Percentiles rank a stretch among this genome's conserved stretches.
Conservation (phyloP, 2,329 filamentous ascomycete species). For the Colletotrichum sansevieriae region DNA sequence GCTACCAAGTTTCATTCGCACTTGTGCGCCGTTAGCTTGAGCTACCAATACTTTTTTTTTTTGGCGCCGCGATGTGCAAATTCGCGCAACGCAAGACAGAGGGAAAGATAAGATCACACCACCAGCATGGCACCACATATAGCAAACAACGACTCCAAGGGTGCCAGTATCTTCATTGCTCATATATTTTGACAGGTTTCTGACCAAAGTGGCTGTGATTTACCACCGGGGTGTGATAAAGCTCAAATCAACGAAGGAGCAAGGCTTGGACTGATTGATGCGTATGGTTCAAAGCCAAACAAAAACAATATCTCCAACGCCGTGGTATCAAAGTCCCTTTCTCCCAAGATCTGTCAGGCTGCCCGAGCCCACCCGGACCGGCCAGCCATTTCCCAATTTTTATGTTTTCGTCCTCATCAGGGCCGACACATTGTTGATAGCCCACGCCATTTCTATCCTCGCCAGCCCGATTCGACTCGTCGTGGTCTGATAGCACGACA, state of each 20-base stretch:
- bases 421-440: background rate
- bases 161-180: too few relatives aligned
- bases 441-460: background rate
- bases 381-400: background rate
- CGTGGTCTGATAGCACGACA: background rate
- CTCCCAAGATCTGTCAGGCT: background rate
- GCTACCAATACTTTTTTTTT: background rate
- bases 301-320: conserved; percentile 15
- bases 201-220: background rate
- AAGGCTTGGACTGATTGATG: too few relatives aligned
- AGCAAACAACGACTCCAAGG: too few relatives aligned
- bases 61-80: background rate
- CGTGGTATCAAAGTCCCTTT: conserved; percentile 32
- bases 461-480: background rate
- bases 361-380: background rate
- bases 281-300: background rate
- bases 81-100: too few relatives aligned
- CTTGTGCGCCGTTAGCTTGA: background rate
- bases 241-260: background rate
- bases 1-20: background rate
- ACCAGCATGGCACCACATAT: too few relatives aligned
- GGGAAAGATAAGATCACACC: too few relatives aligned
- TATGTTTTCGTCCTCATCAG: background rate
- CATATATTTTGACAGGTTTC: background rate
- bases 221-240: background rate